A percentile compares a stretch with the other conserved stretches of the same genome.
These are phyloP conservation scores for Geranomyces variabilis DNA, from an alignment of 192 early-diverging fungal species.

Conservation along the genomic window DNA sequence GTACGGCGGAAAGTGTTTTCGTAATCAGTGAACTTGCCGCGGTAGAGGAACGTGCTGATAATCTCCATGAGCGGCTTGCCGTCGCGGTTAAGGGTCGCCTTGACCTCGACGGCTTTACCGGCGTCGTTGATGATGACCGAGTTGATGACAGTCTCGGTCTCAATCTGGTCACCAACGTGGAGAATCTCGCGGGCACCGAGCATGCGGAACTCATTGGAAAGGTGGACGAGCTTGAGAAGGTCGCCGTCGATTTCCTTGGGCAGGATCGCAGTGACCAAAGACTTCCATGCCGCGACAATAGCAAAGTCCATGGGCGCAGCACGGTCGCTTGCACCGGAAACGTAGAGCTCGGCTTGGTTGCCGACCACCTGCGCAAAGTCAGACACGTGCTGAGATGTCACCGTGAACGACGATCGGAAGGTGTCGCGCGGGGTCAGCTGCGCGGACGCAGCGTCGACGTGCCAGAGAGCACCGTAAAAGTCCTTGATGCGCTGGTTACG, in stretches of 20 bases:
- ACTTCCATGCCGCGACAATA: conserved; percentile 90
- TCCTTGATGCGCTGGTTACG: conserved; percentile 82
- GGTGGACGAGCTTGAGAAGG: conserved; percentile 87
- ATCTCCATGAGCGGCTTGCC: conserved; percentile 84
- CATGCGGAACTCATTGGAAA: conserved; percentile 91
- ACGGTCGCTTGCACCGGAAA: conserved; percentile 1
- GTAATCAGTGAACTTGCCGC: conserved; percentile 86
- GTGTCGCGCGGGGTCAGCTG: conserved; percentile 65
- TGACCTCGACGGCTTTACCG: conserved; percentile 90
- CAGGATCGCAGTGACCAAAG: conserved; percentile 88
- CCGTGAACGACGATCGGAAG: conserved; percentile 67
- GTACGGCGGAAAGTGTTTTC: conserved; percentile 85
- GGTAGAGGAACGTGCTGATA: conserved; percentile 88
- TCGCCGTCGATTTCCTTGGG: conserved; percentile 94
- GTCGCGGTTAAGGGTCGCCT: conserved; percentile 31
- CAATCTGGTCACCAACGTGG: conserved; percentile 79
- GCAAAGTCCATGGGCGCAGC: conserved; percentile 90
- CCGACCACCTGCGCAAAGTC: conserved; percentile 79
- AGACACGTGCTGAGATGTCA: conserved; percentile 65
- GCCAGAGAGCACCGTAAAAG: conserved; percentile 88
- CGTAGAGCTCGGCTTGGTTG: conserved; percentile 66
- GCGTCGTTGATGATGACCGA: conserved; percentile 86
- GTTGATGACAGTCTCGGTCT: conserved; percentile 80
- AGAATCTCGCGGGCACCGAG: conserved; percentile 74
- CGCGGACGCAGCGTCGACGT: conserved; percentile 47